Percentiles rank a stretch among this genome's conserved stretches.
Evolutionary conservation across 1,284 basidiomycete species (phyloP).

Genomic region (Peniophora sp.): DNA sequence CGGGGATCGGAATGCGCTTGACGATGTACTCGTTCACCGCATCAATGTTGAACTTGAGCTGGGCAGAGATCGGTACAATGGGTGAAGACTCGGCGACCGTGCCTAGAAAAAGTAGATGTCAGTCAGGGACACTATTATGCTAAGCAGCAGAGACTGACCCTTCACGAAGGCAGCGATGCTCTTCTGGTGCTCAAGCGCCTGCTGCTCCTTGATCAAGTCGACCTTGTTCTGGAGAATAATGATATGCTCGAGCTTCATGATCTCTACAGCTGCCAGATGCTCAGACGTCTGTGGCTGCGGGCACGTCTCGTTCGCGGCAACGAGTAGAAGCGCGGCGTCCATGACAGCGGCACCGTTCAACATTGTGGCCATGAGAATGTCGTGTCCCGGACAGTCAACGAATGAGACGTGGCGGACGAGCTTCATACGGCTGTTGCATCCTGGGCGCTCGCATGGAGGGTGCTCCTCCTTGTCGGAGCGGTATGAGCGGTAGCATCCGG

Average conservation of each 20-base stretch:
- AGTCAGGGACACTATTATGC: not conserved
- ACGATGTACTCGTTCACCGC: slow-evolving; percentile 99
- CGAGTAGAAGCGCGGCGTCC: slow-evolving; percentile 93
- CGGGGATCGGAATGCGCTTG: slow-evolving; percentile 90
- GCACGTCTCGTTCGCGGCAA: slow-evolving; percentile 97
- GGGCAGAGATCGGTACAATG: slow-evolving; percentile 97
- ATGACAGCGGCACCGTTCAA: slow-evolving; percentile 99
- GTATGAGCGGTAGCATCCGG: slow-evolving; percentile 92
- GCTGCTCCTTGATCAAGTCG: slow-evolving; percentile 88
- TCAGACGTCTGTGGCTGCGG: slow-evolving; percentile 99
- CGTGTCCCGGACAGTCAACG: slow-evolving; percentile 93
- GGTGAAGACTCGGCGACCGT: slow-evolving; percentile 96
- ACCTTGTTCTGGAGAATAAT: slow-evolving; percentile 99
- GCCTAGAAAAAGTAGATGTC: slow-evolving; percentile 37
- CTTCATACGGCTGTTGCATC: slow-evolving; percentile 87
- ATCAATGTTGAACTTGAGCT: slow-evolving; percentile 98
- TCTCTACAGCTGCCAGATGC: slow-evolving; percentile 97
- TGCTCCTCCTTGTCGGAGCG: slow-evolving; percentile 90
- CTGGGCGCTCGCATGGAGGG: slow-evolving; percentile 89
- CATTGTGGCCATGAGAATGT: slow-evolving; percentile 99
- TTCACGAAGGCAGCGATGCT: slow-evolving; percentile 91
- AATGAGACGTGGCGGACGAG: slow-evolving; percentile 94
- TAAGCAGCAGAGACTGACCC: slow-evolving; percentile 37
- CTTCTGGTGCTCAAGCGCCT: slow-evolving; percentile 89
- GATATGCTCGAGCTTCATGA: slow-evolving; percentile 98